Conservation (phyloP, 768 basidiomycete genomes). For the Kondoa subrosea region DNA sequence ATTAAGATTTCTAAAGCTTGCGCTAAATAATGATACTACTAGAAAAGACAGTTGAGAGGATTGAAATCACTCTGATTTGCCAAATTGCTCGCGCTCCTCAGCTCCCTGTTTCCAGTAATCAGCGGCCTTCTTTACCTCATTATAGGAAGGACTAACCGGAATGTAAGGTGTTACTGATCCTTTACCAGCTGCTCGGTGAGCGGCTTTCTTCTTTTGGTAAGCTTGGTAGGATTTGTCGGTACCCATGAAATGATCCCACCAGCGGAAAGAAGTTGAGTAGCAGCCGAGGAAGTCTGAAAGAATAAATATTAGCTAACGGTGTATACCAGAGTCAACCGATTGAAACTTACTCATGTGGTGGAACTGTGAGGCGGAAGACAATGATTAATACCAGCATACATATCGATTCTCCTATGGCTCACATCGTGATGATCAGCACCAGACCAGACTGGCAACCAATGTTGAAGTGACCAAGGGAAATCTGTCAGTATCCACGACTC, state of each 20-base stretch:
- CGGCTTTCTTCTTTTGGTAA: conserved; percentile 54
- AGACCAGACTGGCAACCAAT: conserved; percentile 88
- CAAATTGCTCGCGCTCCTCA: no score
- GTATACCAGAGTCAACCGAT: not conserved
- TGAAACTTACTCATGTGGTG: conserved; percentile 57
- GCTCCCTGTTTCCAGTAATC: no score
- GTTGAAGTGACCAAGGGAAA: conserved; percentile 92
- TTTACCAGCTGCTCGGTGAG: conserved; percentile 30
- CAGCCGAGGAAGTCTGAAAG: conserved; percentile 61
- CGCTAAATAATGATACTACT: no score
- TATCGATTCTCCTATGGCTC: conserved; percentile 1
- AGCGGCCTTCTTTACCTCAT: no score
- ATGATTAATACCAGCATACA: not conserved
- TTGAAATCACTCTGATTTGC: no score
- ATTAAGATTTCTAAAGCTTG: no score
- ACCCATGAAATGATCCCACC: conserved; percentile 58
- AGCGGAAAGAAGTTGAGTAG: conserved; percentile 28
- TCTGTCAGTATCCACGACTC: conserved; percentile 37
- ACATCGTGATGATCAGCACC: conserved; percentile 51
- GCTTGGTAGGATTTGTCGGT: conserved; percentile 82
- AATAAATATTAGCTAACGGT: not conserved
- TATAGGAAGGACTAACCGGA: not conserved
- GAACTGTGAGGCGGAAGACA: conserved; percentile 49
- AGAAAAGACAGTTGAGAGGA: no score
- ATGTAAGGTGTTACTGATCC: not conserved